Conservation (phyloP, 2,329 filamentous ascomycete genomes). For the Domatiomyces globalis region DNA sequence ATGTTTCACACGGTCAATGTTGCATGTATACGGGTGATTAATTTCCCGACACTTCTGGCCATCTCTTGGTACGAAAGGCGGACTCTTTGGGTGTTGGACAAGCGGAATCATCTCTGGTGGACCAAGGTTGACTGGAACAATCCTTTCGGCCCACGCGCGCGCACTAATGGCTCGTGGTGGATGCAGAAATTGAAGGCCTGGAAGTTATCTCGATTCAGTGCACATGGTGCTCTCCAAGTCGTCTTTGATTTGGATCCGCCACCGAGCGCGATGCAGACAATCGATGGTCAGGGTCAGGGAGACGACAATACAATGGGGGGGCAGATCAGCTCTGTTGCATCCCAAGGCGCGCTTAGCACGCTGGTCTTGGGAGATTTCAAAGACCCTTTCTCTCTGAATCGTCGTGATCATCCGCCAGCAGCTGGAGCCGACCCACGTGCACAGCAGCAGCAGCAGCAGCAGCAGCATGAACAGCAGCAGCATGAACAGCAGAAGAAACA, state of each 20-base stretch:
- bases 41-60: constrained; percentile 57
- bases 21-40: constrained; percentile 56
- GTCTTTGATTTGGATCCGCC: constrained; percentile 61
- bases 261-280: constrained; percentile 41
- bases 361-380: neutral
- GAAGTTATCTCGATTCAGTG: constrained; percentile 54
- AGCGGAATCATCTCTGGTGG: constrained; percentile 1
- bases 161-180: constrained; percentile 1
- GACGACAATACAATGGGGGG: neutral
- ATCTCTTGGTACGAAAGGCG: constrained; percentile 59
- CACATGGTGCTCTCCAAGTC: constrained; percentile 56
- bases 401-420: neutral
- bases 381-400: neutral
- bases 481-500: neutral
- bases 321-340: neutral
- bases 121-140: constrained; percentile 14
- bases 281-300: constrained; percentile 22
- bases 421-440: too few relatives aligned
- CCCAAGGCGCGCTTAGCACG: neutral
- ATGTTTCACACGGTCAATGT: constrained; percentile 91
- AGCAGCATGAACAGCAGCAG: neutral
- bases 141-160: constrained; percentile 7
- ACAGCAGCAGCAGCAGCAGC: neutral
- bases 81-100: constrained; percentile 42
- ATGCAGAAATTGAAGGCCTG: constrained; percentile 38